Evolutionary conservation across 2,329 filamentous ascomycete genomes (phyloP), one percentile per base, ranked within the genome.

Genomic region (Botryosphaeria agaves): DNA sequence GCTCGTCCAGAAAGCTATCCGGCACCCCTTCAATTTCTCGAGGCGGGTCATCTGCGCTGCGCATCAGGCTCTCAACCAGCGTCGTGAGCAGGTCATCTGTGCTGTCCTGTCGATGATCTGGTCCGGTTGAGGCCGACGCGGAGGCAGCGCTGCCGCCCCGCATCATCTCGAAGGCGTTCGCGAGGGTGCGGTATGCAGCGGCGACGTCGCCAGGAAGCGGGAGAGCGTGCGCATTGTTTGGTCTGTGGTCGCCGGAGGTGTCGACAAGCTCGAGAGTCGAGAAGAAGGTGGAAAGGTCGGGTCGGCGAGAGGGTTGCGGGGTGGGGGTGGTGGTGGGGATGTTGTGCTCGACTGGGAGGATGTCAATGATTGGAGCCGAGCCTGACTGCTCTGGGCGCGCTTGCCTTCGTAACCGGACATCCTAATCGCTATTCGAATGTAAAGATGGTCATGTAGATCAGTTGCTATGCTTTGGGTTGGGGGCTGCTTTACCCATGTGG

Each of bases 211-310:
- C 60, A 2, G 72, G 72, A 4, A 71, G 60, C 1, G 72, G 72
- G 1, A 70, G 47, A 2, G 71, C 66, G 47, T 74, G 53, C n/a
- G 57, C 55, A 41, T 73, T 67, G 32, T 61, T 59, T 29, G 52
- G 50, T 16, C 43, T 42, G 26, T 63, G 65, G 16, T 55, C 40
- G 44, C 64, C 59, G 18, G 61, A 64, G 6, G 64, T 69, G 36
- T 64, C 61, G 18, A 64, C 55, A 33, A 71, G 62, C 41, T 73
- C 66, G 35, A 76, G 65, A 26, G 66, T 65, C 34, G 63, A 61
- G 55, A 74, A 74, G 58, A 76, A 76, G 41, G 69, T 72, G 24
- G 65, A 70, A 24, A 76, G 62, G 47, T 76, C 72, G 17, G 72
- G 72, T 30, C 70, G 65, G 38, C 68, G 68, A 32, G 54, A 52